Conservation (phyloP, 371 early-diverging fungal species). For the Mucor piriformis region DNA sequence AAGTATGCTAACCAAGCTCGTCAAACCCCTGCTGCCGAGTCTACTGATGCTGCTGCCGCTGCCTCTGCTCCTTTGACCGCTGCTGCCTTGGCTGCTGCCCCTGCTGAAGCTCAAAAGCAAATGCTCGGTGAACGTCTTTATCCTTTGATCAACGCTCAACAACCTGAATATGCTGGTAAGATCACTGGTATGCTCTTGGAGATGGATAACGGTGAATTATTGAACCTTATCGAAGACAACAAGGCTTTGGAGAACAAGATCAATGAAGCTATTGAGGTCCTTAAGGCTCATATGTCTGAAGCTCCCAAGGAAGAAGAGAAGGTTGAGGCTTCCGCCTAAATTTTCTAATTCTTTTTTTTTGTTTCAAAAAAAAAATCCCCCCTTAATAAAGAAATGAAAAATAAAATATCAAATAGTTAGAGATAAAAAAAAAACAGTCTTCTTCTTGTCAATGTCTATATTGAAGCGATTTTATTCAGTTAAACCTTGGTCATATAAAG, state of each 20-base stretch:
- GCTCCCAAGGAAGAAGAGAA: constrained; percentile 23
- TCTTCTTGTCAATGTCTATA: not conserved
- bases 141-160: constrained; percentile 71
- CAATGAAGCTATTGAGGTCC: constrained; percentile 88
- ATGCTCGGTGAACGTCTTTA: constrained; percentile 95
- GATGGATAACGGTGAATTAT: constrained; percentile 94
- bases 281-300: constrained; percentile 49
- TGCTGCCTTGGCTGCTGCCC: constrained; percentile 80
- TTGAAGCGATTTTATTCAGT: constrained; percentile 10
- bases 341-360: constrained; percentile 8
- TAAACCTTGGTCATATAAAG: constrained; percentile 32
- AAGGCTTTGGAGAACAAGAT: constrained; percentile 77
- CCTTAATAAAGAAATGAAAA: constrained; percentile 15
- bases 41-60: constrained; percentile 42
- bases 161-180: constrained; percentile 90
- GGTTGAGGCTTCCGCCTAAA: constrained; percentile 18
- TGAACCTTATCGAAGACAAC: constrained; percentile 84
- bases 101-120: constrained; percentile 90
- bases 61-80: constrained; percentile 69
- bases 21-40: constrained; percentile 36
- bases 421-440: constrained; percentile 1
- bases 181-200: constrained; percentile 98
- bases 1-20: constrained; percentile 50
- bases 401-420: not conserved
- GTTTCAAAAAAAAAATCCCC: constrained; percentile 1